Evolutionary conservation across 208 protist species (phyloP).

Genomic region (Leishmania major): DNA sequence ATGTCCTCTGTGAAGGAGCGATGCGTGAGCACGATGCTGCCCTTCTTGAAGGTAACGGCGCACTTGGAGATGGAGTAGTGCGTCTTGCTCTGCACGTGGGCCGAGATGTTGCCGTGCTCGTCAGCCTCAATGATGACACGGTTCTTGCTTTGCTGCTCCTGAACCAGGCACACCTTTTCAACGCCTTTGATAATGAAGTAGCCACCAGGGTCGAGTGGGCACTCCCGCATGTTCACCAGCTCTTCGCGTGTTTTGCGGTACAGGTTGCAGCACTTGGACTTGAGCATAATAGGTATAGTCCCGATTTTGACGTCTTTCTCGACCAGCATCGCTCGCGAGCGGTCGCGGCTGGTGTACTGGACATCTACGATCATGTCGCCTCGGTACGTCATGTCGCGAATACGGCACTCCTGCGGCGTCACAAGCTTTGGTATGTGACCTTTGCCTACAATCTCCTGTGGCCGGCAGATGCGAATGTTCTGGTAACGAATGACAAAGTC

Average conservation of each 20-base stretch:
- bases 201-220: conserved; percentile 98
- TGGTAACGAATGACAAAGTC: conserved; percentile 89
- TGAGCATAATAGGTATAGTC: conserved; percentile 99
- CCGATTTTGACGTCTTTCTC: conserved; percentile 95
- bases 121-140: conserved; percentile 97
- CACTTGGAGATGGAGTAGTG: conserved; percentile 96
- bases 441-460: conserved; percentile 83
- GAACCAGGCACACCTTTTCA: conserved; percentile 98
- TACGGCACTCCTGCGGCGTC: conserved; percentile 96
- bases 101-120: conserved; percentile 79
- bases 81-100: conserved; percentile 91
- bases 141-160: conserved; percentile 98
- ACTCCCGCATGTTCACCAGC: conserved; percentile 97
- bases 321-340: conserved; percentile 51
- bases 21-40: conserved; percentile 96
- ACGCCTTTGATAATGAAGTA: conserved; percentile 99
- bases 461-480: conserved; percentile 82
- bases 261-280: conserved; percentile 97
- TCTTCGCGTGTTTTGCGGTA: conserved; percentile 89
- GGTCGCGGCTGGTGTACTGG: conserved; percentile 80
- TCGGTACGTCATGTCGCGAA: conserved; percentile 96
- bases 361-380: conserved; percentile 89
- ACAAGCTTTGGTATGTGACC: conserved; percentile 76
- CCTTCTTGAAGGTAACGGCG: conserved; percentile 94
- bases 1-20: conserved; percentile 99